phyloP scores from a whole-genome alignment of 164 flowering plant species.

The Dillenia suffruticosa region DNA sequence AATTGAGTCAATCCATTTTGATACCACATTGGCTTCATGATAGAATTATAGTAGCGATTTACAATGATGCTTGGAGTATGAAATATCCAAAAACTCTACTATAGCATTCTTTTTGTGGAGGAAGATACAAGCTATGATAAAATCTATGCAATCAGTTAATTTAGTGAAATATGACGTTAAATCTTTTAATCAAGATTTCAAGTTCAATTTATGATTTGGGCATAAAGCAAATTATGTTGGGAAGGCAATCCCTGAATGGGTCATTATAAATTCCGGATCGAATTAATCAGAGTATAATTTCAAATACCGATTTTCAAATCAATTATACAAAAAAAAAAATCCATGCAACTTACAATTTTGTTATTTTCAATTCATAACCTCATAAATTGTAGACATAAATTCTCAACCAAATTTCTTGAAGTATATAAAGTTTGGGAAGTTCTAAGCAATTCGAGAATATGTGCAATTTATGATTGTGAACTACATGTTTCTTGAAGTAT shows the following conservation, averaged over 20 bases:
- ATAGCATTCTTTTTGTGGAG: slow-evolving; percentile 61
- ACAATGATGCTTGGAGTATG: slow-evolving; percentile 30
- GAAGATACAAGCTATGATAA: slow-evolving; percentile 76
- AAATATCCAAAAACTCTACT: slow-evolving; percentile 42
- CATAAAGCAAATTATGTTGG: too few relatives aligned
- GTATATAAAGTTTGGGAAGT: slow-evolving; percentile 88
- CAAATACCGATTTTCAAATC: too few relatives aligned
- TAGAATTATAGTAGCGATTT: not conserved
- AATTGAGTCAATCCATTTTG: too few relatives aligned
- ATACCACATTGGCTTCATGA: too few relatives aligned
- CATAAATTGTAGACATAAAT: slow-evolving; percentile 45
- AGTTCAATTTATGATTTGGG: too few relatives aligned
- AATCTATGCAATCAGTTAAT: slow-evolving; percentile 64
- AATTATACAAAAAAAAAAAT: too few relatives aligned
- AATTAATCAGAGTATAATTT: too few relatives aligned
- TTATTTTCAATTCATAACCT: slow-evolving; percentile 66
- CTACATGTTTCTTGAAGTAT: slow-evolving; percentile 45
- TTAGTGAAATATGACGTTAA: too few relatives aligned
- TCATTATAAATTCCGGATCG: too few relatives aligned
- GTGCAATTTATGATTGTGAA: slow-evolving; percentile 59
- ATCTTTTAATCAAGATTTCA: too few relatives aligned
- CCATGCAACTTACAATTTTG: slow-evolving; percentile 62
- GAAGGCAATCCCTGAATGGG: too few relatives aligned
- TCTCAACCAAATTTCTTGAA: slow-evolving; percentile 37
- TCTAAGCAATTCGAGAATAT: slow-evolving; percentile 50